Conservation (phyloP, 2,329 filamentous ascomycete species). For the Trichoderma asperellum region DNA sequence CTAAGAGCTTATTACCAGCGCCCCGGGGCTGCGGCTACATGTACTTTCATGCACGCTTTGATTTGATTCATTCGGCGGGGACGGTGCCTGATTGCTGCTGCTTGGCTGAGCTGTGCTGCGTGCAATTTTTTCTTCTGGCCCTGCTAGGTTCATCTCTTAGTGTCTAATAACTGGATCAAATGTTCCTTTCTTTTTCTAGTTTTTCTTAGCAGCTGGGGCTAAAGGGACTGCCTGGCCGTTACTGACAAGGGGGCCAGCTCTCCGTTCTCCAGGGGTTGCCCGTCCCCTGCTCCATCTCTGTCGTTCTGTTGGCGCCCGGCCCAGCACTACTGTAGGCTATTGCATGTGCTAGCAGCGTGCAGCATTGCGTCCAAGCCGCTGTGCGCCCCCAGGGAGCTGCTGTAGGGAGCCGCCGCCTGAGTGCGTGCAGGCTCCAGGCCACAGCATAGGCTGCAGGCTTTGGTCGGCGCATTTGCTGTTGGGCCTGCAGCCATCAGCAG, state of each 20-base stretch:
- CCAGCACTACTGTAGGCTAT: neutral
- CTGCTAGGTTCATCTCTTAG: neutral
- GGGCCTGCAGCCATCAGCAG: neutral
- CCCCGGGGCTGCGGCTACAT: constrained; percentile 10
- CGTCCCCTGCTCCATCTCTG: neutral
- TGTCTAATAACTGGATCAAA: neutral
- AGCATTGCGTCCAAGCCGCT: neutral
- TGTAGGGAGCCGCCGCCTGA: constrained; percentile 16
- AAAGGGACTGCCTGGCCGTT: neutral
- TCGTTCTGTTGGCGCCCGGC: neutral
- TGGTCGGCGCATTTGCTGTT: constrained; percentile 6
- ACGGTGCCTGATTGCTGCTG: neutral
- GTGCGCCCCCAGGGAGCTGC: constrained; percentile 11
- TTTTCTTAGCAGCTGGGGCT: neutral
- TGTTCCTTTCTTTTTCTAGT: neutral
- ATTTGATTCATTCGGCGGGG: neutral
- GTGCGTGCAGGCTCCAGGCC: neutral
- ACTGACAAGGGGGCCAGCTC: neutral
- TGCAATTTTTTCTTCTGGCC: neutral
- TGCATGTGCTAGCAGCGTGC: neutral
- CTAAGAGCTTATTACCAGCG: constrained; percentile 24
- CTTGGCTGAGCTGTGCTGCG: neutral
- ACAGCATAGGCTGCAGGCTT: neutral
- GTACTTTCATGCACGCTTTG: constrained; percentile 13
- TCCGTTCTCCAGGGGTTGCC: neutral